Evolutionary conservation across 768 basidiomycete genomes (phyloP).

Genomic region (Clavaria fumosa): DNA sequence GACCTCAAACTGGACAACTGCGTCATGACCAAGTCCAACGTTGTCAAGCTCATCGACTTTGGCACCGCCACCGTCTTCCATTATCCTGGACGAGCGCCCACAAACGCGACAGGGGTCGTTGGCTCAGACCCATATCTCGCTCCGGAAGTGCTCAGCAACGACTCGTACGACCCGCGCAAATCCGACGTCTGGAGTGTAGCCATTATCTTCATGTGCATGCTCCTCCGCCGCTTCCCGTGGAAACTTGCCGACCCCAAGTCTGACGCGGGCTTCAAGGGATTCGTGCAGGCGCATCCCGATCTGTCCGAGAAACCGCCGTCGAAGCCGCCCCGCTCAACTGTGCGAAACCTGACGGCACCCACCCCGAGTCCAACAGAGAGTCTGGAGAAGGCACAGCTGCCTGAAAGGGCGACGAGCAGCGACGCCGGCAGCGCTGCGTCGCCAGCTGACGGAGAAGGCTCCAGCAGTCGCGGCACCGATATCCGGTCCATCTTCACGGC

Average conservation of each 20-base stretch:
- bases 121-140: conserved; percentile 98
- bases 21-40: conserved; percentile 90
- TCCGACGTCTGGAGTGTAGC: conserved; percentile 98
- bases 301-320: conserved; percentile 38
- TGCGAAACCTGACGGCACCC: conserved; percentile 11
- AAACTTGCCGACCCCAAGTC: conserved; percentile 92
- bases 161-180: conserved; percentile 87
- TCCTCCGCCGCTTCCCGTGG: conserved; percentile 95
- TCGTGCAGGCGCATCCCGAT: conserved; percentile 88
- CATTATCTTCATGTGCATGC: conserved; percentile 99
- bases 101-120: conserved; percentile 77
- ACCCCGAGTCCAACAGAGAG: conserved; percentile 8
- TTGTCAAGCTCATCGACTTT: conserved; percentile 98
- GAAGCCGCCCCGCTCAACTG: conserved; percentile 18
- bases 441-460: background rate
- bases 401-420: background rate
- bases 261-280: conserved; percentile 82
- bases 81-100: conserved; percentile 81
- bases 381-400: conserved; percentile 16
- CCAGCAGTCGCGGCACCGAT: background rate
- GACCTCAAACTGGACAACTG: conserved; percentile 99
- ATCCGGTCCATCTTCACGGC: background rate
- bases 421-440: background rate
- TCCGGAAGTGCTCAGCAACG: conserved; percentile 76
- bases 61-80: conserved; percentile 99